phyloP scores from a whole-genome alignment of 306 rosid genomes.

The Mimosa bimucronata region DNA sequence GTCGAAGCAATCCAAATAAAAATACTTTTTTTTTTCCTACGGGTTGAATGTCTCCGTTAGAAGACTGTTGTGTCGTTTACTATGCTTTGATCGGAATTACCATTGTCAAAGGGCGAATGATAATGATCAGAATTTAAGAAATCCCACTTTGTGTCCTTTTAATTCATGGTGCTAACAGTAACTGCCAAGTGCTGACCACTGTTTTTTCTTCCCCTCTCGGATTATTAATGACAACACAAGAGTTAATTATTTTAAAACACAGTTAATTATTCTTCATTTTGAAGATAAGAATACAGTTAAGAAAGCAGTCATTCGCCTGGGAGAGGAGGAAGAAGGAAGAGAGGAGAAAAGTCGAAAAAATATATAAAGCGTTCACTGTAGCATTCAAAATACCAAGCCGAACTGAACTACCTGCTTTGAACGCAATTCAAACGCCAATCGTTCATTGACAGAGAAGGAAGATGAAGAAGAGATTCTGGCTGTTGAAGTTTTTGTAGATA shows the following conservation, averaged over 20 bases:
- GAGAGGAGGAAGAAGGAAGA: neutral
- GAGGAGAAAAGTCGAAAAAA: neutral
- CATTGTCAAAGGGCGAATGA: no score
- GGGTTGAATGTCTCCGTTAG: no score
- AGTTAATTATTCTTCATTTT: no score
- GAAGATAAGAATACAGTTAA: neutral
- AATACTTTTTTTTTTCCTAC: no score
- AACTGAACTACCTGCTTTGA: conserved; percentile 27
- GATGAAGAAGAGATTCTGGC: neutral
- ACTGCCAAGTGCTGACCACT: neutral
- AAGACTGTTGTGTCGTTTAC: no score
- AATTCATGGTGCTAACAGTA: no score
- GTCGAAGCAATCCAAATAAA: no score
- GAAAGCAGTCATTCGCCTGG: neutral
- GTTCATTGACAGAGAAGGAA: conserved; percentile 18
- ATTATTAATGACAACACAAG: neutral
- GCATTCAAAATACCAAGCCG: conserved; percentile 26
- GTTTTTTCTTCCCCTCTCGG: neutral
- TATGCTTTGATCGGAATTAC: no score
- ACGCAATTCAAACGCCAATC: conserved; percentile 22
- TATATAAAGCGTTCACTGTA: neutral
- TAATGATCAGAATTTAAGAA: no score
- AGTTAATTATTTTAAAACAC: no score
- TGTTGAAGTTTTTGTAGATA: neutral
- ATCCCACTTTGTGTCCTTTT: no score